Evolutionary conservation across 345 rosid genomes (phyloP), one percentile per base, ranked within the genome.

Genomic region (Salix purpurea): DNA sequence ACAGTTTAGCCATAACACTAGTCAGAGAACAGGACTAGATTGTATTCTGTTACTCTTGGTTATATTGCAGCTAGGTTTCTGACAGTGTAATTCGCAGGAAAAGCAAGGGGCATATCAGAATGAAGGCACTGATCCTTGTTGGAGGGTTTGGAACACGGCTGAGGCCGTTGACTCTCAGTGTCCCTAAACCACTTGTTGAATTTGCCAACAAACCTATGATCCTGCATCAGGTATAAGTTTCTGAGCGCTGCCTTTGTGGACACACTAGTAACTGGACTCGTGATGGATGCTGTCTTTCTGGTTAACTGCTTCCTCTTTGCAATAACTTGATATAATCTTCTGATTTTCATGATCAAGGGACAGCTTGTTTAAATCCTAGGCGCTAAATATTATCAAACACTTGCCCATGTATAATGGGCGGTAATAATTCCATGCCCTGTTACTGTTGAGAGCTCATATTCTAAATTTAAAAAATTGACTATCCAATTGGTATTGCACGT

Each of bases 131-230:
- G 73, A 93, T 96, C 87, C 98, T 96, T 79, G 99, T 96, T 81
- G 99, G 99, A 81, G 99, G 99, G 13, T 92, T 96, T 65, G 99
- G 99, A 26, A 96, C 99, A 62, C 89, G 99, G 32, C 81, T 96
- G 94, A 91, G 99, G 86, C 99, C 99, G 34, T 79, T 96, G 90
- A 96, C 99, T 11, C 99, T 96, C 52, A 96, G 98, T 73, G 86
- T 96, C 77, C 98, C 99, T 10, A 96, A 96, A 84, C 99, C 99
- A 5, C 97, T 96, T 28, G 99, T 96, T 79, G 99, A 96, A 26
- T 96, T 96, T 70, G 99, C 97, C 58, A 96, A 96, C 85, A 96
- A 96, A 78, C 99, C 99, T 71, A 96, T 96, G 99, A 96, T 96
- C 85, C 87, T 93, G 81, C 99, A 96, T 83, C 99, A 96, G 99